phyloP scores from a whole-genome alignment of 257 asterid species.

The Ligustrum vulgare region DNA sequence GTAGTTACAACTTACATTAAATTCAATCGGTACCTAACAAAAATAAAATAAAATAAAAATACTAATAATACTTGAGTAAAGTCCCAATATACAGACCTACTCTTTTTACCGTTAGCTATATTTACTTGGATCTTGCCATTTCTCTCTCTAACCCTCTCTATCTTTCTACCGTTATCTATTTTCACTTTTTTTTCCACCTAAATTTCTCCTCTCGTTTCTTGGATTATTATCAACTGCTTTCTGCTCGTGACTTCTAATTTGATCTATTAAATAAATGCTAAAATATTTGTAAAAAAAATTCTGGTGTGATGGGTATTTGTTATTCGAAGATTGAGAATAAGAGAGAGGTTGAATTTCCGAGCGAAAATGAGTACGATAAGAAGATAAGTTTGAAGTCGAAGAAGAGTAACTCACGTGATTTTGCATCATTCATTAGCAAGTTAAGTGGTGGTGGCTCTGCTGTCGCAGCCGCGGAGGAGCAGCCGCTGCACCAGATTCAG shows the following conservation, averaged over 20 bases:
- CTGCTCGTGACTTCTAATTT: background rate
- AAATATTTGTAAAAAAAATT: background rate
- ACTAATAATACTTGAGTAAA: background rate
- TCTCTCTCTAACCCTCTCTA: constrained; percentile 19
- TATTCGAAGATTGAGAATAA: constrained; percentile 52
- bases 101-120: constrained; percentile 40
- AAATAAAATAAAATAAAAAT: background rate
- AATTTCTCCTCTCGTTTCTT: background rate
- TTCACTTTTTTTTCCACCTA: constrained; percentile 8
- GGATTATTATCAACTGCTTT: background rate
- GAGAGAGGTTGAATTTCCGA: constrained; percentile 46
- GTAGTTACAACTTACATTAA: background rate
- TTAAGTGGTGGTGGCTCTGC: constrained; percentile 56
- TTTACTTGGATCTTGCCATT: constrained; percentile 50
- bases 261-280: constrained; percentile 22
- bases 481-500: constrained; percentile 69
- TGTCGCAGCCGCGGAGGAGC: constrained; percentile 64
- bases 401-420: constrained; percentile 56
- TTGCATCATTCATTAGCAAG: constrained; percentile 60
- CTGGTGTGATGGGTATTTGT: constrained; percentile 77
- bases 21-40: constrained; percentile 8
- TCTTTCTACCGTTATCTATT: constrained; percentile 27
- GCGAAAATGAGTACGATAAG: constrained; percentile 28
- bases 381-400: constrained; percentile 41
- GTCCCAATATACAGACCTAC: constrained; percentile 46